Evolutionary conservation across 495 filamentous ascomycete species (phyloP).

Genomic region (Rostrohypoxylon terebratum): DNA sequence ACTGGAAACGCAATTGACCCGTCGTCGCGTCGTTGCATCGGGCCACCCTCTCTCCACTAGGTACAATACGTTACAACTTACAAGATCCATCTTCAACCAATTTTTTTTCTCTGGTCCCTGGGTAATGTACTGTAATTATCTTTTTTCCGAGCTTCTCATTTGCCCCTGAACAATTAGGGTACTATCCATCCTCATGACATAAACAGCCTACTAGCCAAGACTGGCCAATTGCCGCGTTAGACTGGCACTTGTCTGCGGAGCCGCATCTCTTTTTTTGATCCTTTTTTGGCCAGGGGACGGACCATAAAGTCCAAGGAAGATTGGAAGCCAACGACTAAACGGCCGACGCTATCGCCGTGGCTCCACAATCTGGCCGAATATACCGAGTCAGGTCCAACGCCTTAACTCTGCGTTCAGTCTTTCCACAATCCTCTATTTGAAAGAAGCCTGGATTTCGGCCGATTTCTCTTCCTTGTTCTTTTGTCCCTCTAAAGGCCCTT

Average conservation of each 20-base stretch:
- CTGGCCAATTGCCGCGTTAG: constrained; percentile 25
- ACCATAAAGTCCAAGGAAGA: constrained; percentile 6
- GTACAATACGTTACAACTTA: no score
- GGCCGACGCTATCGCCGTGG: constrained; percentile 45
- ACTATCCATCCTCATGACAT: constrained; percentile 9
- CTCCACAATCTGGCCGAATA: constrained; percentile 45
- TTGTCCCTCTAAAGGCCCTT: neutral
- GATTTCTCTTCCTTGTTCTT: constrained; percentile 7
- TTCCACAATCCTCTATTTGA: constrained; percentile 5
- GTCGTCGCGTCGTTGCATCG: constrained; percentile 9
- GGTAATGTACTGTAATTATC: neutral
- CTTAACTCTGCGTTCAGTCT: neutral
- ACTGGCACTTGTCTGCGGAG: constrained; percentile 31
- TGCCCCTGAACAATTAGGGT: neutral
- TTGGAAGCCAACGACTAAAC: constrained; percentile 43
- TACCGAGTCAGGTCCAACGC: constrained; percentile 37
- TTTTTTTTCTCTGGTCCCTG: neutral
- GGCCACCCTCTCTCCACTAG: constrained; percentile 3
- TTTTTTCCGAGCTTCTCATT: neutral
- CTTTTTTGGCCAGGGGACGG: constrained; percentile 3
- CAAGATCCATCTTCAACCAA: neutral
- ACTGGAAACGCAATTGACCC: neutral
- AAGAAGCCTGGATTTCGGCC: constrained; percentile 16
- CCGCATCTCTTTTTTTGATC: constrained; percentile 26
- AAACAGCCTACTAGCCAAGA: constrained; percentile 14